Percentiles rank a stretch among this genome's conserved stretches.
Conservation (phyloP, 1,139 yeast species). For the Kurtzmaniella natalensis region DNA sequence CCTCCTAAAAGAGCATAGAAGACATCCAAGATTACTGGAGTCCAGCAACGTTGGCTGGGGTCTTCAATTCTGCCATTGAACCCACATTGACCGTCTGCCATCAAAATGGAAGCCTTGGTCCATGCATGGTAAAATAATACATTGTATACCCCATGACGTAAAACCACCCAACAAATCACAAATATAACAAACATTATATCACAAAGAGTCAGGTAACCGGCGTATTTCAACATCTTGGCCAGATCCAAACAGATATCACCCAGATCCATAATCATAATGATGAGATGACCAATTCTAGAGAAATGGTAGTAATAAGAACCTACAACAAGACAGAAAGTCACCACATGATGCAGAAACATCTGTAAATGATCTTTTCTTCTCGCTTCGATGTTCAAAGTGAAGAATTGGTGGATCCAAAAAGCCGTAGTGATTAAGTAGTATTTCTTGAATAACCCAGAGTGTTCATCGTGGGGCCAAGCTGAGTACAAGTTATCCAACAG, state of each 20-base stretch:
- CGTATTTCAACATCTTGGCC: slow-evolving; percentile 77
- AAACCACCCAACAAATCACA: slow-evolving; percentile 61
- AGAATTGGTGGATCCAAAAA: slow-evolving; percentile 77
- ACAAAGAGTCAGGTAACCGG: slow-evolving; percentile 56
- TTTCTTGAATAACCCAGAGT: slow-evolving; percentile 50
- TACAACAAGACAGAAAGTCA: slow-evolving; percentile 61
- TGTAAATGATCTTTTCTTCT: slow-evolving; percentile 78
- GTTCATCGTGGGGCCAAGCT: slow-evolving; percentile 72
- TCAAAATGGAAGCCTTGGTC: slow-evolving; percentile 28
- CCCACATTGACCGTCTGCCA: slow-evolving; percentile 39
- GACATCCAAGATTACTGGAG: slow-evolving; percentile 42
- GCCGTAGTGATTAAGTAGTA: slow-evolving; percentile 73
- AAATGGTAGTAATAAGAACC: slow-evolving; percentile 76
- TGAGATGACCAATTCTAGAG: slow-evolving; percentile 74
- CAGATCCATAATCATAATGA: slow-evolving; percentile 76
- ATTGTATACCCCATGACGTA: slow-evolving; percentile 74
- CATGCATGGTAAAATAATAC: slow-evolving; percentile 56
- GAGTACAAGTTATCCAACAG: slow-evolving; percentile 57
- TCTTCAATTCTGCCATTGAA: slow-evolving; percentile 13
- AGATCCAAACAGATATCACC: slow-evolving; percentile 68
- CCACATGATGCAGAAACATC: slow-evolving; percentile 86
- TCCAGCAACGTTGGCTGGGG: slow-evolving; percentile 47
- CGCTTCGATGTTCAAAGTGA: slow-evolving; percentile 72
- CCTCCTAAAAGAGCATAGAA: slow-evolving; percentile 59
- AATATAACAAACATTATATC: slow-evolving; percentile 69